These are phyloP conservation scores for Chaetomium strumarium DNA, from an alignment of 2,329 filamentous ascomycete species.

Conservation along the genomic window DNA sequence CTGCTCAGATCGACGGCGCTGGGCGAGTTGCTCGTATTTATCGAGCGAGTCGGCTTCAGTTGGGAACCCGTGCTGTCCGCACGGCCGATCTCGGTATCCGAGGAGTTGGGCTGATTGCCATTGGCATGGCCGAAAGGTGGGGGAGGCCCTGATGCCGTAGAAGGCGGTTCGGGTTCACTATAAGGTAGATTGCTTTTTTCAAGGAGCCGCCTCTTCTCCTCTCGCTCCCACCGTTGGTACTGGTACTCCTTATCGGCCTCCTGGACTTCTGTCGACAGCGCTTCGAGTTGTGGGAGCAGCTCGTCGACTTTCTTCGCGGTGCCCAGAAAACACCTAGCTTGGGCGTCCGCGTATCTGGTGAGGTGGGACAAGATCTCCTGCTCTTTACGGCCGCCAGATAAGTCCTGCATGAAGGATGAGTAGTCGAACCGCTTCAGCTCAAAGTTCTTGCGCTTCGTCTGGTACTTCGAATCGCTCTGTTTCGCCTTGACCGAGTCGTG, in stretches of 20 bases:
- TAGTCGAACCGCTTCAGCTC: constrained; percentile 98
- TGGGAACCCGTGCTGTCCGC: constrained; percentile 71
- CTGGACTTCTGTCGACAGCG: constrained; percentile 79
- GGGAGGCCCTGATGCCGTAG: constrained; percentile 30
- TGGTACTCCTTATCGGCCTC: constrained; percentile 96
- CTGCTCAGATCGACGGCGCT: constrained; percentile 44
- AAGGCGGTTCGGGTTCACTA: constrained; percentile 58
- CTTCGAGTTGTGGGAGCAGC: constrained; percentile 83
- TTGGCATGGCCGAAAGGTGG: constrained; percentile 22
- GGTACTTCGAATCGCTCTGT: constrained; percentile 97
- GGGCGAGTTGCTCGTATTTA: constrained; percentile 30
- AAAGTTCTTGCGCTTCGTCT: constrained; percentile 87
- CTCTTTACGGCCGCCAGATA: constrained; percentile 98
- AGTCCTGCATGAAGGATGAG: constrained; percentile 96
- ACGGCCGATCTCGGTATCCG: constrained; percentile 64
- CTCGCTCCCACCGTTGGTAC: constrained; percentile 86
- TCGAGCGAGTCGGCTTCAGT: constrained; percentile 42
- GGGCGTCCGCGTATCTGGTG: constrained; percentile 82
- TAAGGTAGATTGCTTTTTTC: constrained; percentile 80
- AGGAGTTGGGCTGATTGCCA: constrained; percentile 38
- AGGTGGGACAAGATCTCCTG: constrained; percentile 93
- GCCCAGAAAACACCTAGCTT: constrained; percentile 74
- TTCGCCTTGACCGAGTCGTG: constrained; percentile 97
- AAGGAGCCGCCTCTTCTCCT: constrained; percentile 84
- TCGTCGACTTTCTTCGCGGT: constrained; percentile 83